Percentiles rank a stretch among this genome's conserved stretches.
phyloP scores from a whole-genome alignment of 225 moss, liverwort and hornwort genomes.

The Physcomitrium patens region DNA sequence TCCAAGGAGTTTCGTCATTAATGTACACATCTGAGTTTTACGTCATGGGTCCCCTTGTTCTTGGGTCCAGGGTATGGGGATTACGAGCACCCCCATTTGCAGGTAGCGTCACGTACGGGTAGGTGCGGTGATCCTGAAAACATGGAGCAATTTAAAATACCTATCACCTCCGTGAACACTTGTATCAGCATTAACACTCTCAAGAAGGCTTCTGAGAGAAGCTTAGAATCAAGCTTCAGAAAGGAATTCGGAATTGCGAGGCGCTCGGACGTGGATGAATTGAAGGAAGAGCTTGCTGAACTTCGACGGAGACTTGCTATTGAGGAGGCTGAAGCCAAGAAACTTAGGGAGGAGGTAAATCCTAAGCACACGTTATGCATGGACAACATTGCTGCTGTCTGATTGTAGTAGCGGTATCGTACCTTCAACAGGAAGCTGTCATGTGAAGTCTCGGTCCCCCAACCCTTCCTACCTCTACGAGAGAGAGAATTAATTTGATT shows the following conservation, averaged over 20 bases:
- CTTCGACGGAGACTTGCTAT: constrained; percentile 52
- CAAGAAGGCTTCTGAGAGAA: constrained; percentile 49
- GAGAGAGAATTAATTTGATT: no score
- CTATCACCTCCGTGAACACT: constrained; percentile 50
- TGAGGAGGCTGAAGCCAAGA: constrained; percentile 65
- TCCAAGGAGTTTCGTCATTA: background rate
- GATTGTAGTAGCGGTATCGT: no score
- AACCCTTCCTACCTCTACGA: no score
- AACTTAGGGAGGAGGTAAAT: constrained; percentile 62
- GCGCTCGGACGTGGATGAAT: constrained; percentile 60
- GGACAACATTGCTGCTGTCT: background rate
- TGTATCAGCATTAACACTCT: constrained; percentile 63
- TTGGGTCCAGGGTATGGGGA: constrained; percentile 40
- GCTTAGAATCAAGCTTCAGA: constrained; percentile 47
- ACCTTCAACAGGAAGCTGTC: no score
- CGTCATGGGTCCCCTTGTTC: background rate
- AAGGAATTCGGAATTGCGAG: constrained; percentile 49
- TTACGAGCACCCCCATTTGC: constrained; percentile 22
- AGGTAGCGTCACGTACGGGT: constrained; percentile 22
- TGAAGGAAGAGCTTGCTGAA: constrained; percentile 57
- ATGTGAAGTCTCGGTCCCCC: no score
- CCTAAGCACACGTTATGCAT: background rate
- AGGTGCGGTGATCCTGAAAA: constrained; percentile 43
- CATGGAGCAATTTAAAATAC: constrained; percentile 34
- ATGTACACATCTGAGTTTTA: background rate